These are phyloP conservation scores for Picocystis sp. DNA, from an alignment of 163 green algal genomes.

Conservation along the genomic window DNA sequence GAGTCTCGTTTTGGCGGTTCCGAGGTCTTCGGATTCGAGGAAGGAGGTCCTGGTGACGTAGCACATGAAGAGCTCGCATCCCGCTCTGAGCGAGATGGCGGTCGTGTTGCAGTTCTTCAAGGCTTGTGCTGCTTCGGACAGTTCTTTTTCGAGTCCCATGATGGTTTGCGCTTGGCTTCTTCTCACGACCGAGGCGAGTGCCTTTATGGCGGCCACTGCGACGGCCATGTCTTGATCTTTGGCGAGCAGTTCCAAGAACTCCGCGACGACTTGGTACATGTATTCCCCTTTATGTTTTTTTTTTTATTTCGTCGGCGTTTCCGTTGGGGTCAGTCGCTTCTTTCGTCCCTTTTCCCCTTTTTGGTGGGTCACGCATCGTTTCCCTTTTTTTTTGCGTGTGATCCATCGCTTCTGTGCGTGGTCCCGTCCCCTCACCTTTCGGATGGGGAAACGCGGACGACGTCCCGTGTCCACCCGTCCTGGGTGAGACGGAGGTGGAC, in stretches of 20 bases:
- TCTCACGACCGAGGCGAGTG: constrained; percentile 52
- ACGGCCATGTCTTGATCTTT: constrained; percentile 52
- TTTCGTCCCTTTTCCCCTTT: too few species aligned
- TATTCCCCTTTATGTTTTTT: too few species aligned
- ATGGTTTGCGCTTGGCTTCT: constrained; percentile 45
- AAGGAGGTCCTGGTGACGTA: constrained; percentile 55
- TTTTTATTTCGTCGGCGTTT: too few species aligned
- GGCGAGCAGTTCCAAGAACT: constrained; percentile 54
- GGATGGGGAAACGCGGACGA: too few species aligned
- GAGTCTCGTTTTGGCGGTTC: constrained; percentile 35
- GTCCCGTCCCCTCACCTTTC: too few species aligned
- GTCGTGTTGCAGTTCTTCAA: constrained; percentile 66
- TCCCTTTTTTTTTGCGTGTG: too few species aligned
- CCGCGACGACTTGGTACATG: constrained; percentile 12
- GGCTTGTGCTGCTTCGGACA: constrained; percentile 48
- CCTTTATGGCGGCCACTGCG: constrained; percentile 61
- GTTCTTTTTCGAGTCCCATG: constrained; percentile 66
- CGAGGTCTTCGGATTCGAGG: constrained; percentile 64
- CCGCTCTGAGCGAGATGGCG: constrained; percentile 74
- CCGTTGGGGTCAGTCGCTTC: too few species aligned
- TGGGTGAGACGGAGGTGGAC: too few species aligned
- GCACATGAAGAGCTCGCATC: constrained; percentile 81
- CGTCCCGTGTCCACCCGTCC: too few species aligned
- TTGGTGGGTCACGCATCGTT: too few species aligned
- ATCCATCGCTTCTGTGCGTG: too few species aligned